Evolutionary conservation across 192 early-diverging fungal species (phyloP).

Genomic region (Entomortierella lignicola): DNA sequence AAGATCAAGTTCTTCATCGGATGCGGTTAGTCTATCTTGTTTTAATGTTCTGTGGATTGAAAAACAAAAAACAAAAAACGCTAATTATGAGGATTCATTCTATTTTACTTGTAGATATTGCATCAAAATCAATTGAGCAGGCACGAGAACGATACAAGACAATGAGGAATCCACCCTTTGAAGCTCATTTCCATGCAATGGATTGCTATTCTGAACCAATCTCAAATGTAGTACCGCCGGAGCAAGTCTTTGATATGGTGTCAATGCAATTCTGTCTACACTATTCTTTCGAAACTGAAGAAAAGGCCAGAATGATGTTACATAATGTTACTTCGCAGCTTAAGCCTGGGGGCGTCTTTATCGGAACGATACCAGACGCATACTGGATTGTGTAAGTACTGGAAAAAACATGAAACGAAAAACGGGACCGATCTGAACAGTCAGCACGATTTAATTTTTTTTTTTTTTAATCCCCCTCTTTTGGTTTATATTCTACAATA

Average conservation of each 20-base stretch:
- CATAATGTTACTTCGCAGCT: slow-evolving; percentile 80
- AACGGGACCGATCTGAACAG: background rate
- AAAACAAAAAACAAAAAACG: too few relatives aligned
- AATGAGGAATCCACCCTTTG: slow-evolving; percentile 68
- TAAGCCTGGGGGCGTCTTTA: slow-evolving; percentile 80
- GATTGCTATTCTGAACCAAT: slow-evolving; percentile 86
- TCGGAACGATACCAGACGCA: slow-evolving; percentile 94
- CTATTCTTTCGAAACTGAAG: slow-evolving; percentile 92
- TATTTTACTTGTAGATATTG: too few relatives aligned
- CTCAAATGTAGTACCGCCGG: slow-evolving; percentile 62
- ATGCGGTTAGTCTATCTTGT: slow-evolving; percentile 61
- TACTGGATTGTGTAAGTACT: slow-evolving; percentile 83
- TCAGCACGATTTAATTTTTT: background rate
- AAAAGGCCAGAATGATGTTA: slow-evolving; percentile 83
- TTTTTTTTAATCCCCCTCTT: background rate
- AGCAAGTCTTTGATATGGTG: slow-evolving; percentile 82
- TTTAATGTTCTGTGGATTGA: too few relatives aligned
- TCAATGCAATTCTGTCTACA: slow-evolving; percentile 97
- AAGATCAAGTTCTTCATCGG: slow-evolving; percentile 81
- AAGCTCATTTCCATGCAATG: slow-evolving; percentile 81
- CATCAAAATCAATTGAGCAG: slow-evolving; percentile 86
- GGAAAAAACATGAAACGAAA: background rate
- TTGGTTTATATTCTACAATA: slow-evolving; percentile 22
- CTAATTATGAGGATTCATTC: too few relatives aligned
- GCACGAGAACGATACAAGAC: slow-evolving; percentile 74